Conservation (phyloP, 148 eudicot genomes). For the Agrostemma githago region DNA sequence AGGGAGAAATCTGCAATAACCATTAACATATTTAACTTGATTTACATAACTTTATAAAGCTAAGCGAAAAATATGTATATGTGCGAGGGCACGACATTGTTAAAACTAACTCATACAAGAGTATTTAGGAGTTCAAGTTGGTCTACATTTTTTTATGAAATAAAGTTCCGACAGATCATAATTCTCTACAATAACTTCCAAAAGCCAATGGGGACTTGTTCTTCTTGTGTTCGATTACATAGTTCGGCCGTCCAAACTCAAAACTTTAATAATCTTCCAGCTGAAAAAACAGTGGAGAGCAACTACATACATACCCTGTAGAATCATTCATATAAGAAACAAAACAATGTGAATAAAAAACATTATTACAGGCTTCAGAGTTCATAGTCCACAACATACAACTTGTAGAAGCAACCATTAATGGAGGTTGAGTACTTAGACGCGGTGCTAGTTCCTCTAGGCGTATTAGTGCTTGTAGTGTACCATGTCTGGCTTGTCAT, state of each 20-base stretch:
- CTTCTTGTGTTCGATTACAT: not conserved
- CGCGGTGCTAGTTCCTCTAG: conserved; percentile 49
- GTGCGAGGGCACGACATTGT: no score
- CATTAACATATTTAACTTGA: no score
- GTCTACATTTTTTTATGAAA: no score
- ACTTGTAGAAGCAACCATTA: not conserved
- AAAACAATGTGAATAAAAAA: no score
- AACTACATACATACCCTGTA: not conserved
- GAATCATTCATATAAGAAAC: not conserved
- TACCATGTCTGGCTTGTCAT: conserved; percentile 64
- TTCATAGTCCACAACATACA: not conserved
- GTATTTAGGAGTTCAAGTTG: no score
- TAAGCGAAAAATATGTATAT: no score
- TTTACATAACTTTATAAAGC: no score
- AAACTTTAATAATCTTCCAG: not conserved
- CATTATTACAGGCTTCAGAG: no score
- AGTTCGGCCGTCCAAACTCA: not conserved
- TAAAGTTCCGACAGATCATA: no score
- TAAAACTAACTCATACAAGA: no score
- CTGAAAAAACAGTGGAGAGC: not conserved
- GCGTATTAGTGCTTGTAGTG: conserved; percentile 34
- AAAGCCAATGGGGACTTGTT: not conserved
- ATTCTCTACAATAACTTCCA: no score
- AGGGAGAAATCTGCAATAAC: no score
- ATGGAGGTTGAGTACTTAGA: conserved; percentile 55